phyloP scores from a whole-genome alignment of 306 rosid species.

The Fragaria iinumae region DNA sequence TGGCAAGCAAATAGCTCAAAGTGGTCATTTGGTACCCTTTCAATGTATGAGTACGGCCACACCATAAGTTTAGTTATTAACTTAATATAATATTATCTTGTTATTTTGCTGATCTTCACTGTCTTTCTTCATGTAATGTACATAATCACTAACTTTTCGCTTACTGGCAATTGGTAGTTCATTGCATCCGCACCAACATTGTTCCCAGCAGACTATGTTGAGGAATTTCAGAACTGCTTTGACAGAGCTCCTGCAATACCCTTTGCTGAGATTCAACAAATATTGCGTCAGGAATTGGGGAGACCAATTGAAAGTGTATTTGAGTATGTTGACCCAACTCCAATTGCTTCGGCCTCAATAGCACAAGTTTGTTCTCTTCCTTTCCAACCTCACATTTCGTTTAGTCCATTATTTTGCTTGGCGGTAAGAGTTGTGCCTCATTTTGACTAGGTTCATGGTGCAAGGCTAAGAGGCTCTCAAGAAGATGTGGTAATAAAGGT shows the following conservation, averaged over 20 bases:
- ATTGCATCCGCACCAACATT: constrained; percentile 92
- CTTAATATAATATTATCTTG: not conserved
- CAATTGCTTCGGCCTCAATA: constrained; percentile 93
- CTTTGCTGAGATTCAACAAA: constrained; percentile 64
- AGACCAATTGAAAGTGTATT: constrained; percentile 81
- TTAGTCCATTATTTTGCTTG: constrained; percentile 6
- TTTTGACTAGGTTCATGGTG: constrained; percentile 76
- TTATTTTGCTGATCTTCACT: not conserved
- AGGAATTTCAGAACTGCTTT: constrained; percentile 93
- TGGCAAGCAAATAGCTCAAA: constrained; percentile 10
- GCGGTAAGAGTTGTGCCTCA: constrained; percentile 26
- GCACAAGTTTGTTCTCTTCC: constrained; percentile 64
- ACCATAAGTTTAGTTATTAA: not conserved
- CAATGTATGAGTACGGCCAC: not conserved
- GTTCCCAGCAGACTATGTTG: constrained; percentile 90
- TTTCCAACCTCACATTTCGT: constrained; percentile 11
- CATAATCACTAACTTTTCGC: constrained; percentile 24
- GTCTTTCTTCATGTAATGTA: constrained; percentile 12
- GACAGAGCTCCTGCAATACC: constrained; percentile 91
- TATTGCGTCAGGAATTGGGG: constrained; percentile 71
- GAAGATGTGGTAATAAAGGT: constrained; percentile 96
- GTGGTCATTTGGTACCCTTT: not conserved
- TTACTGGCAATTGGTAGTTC: constrained; percentile 56
- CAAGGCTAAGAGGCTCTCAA: constrained; percentile 81
- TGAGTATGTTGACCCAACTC: constrained; percentile 79